Percentiles rank a stretch among this genome's conserved stretches.
These are phyloP conservation scores for Aspergillus indologenus DNA, from an alignment of 495 filamentous ascomycete genomes.

Conservation along the genomic window DNA sequence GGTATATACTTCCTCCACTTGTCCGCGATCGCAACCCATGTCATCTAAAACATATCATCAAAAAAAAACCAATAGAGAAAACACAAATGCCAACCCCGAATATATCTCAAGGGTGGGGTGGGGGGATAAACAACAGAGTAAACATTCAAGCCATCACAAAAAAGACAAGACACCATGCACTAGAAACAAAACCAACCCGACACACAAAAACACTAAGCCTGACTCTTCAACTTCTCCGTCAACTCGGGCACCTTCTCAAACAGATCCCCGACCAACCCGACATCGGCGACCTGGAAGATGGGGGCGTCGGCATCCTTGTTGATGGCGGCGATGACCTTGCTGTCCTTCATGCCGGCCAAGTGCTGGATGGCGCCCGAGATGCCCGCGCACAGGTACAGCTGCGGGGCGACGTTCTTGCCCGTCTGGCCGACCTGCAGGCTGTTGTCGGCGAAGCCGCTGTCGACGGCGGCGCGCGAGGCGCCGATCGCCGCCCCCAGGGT, in stretches of 20 bases:
- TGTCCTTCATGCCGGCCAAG: conserved; percentile 99
- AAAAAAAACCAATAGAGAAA: conserved; percentile 1
- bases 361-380: conserved; percentile 98
- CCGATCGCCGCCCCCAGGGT: conserved; percentile 89
- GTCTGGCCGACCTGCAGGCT: conserved; percentile 97
- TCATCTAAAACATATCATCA: too few species aligned
- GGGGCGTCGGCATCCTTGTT: conserved; percentile 97
- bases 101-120: too few species aligned
- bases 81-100: too few species aligned
- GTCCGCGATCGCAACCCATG: too few species aligned
- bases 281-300: conserved; percentile 97
- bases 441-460: conserved; percentile 99
- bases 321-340: conserved; percentile 98
- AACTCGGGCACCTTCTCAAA: conserved; percentile 95
- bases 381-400: conserved; percentile 91
- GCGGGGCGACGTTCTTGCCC: conserved; percentile 95
- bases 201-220: too few species aligned
- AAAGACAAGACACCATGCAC: too few species aligned
- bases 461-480: conserved; percentile 90
- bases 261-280: conserved; percentile 90
- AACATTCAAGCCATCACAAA: too few species aligned
- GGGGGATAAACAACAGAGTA: too few species aligned
- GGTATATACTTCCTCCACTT: conserved; percentile 4
- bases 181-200: too few species aligned
- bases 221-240: conserved; percentile 92